phyloP scores from a whole-genome alignment of 225 moss, liverwort and hornwort species.

The Takakia lepidozioides region DNA sequence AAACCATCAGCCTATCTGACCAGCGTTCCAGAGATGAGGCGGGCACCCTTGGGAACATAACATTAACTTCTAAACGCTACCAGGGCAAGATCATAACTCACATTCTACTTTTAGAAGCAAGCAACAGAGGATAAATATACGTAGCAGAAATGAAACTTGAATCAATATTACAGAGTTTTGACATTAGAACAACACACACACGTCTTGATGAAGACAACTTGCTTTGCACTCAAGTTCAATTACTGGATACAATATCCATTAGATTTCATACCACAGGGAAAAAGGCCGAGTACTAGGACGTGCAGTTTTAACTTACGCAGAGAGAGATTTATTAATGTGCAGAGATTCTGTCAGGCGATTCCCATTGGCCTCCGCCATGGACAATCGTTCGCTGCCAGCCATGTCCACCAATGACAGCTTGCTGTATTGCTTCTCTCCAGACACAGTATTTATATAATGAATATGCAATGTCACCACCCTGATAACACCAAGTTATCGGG shows the following conservation, averaged over 20 bases:
- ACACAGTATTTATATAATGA: conserved; percentile 58
- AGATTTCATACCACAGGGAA: too few species aligned
- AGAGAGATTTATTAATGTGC: conserved; percentile 60
- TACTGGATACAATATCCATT: too few species aligned
- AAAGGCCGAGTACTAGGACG: too few species aligned
- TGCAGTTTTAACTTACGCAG: conserved; percentile 62
- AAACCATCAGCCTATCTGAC: conserved; percentile 3
- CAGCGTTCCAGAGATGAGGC: too few species aligned
- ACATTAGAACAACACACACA: background rate
- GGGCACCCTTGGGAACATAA: background rate
- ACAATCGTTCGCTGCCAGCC: conserved; percentile 87
- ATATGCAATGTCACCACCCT: conserved; percentile 87
- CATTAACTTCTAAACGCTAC: background rate
- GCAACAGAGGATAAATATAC: background rate
- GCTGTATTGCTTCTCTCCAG: conserved; percentile 83
- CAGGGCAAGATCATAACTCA: background rate
- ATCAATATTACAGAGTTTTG: too few species aligned
- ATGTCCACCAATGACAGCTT: conserved; percentile 90
- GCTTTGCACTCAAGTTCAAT: too few species aligned
- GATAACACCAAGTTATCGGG: conserved; percentile 20
- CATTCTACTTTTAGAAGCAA: background rate
- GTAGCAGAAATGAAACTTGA: too few species aligned
- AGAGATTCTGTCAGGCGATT: conserved; percentile 56
- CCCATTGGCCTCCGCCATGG: conserved; percentile 61
- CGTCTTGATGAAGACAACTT: background rate